These are phyloP conservation scores for Cucurbita argyrosperma DNA, from an alignment of 306 rosid species.

Conservation along the genomic window DNA sequence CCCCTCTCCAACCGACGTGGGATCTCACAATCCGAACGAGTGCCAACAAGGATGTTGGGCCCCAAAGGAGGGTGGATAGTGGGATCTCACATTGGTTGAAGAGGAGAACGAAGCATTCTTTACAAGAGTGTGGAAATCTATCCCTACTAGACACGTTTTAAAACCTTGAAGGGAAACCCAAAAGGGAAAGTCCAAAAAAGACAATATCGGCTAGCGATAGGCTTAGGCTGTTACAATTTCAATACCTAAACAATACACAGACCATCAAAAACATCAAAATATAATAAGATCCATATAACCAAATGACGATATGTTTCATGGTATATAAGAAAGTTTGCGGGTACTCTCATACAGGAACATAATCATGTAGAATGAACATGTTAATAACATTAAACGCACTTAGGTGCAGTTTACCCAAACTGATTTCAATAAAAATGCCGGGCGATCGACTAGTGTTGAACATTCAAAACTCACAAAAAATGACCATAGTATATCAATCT, in stretches of 20 bases:
- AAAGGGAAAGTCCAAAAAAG: too few relatives aligned
- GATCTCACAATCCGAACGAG: too few relatives aligned
- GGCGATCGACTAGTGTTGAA: background rate
- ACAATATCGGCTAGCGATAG: too few relatives aligned
- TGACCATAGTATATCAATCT: background rate
- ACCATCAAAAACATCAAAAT: background rate
- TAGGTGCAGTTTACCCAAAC: background rate
- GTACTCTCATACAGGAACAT: background rate
- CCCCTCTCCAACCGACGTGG: too few relatives aligned
- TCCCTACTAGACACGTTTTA: too few relatives aligned
- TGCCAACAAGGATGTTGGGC: too few relatives aligned
- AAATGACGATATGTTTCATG: background rate
- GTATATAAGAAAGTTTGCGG: background rate
- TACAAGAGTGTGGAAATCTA: too few relatives aligned
- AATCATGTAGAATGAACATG: background rate
- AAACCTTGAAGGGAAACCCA: too few relatives aligned
- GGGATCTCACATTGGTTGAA: too few relatives aligned
- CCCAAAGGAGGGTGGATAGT: too few relatives aligned
- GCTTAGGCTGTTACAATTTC: too few relatives aligned
- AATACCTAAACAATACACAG: background rate
- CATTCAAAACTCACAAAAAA: background rate
- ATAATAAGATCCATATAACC: background rate
- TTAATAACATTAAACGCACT: background rate
- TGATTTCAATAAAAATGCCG: background rate
- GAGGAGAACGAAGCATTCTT: too few relatives aligned